Evolutionary conservation across 129 eudicot species (phyloP).

Genomic region (Artemisia argyi): DNA sequence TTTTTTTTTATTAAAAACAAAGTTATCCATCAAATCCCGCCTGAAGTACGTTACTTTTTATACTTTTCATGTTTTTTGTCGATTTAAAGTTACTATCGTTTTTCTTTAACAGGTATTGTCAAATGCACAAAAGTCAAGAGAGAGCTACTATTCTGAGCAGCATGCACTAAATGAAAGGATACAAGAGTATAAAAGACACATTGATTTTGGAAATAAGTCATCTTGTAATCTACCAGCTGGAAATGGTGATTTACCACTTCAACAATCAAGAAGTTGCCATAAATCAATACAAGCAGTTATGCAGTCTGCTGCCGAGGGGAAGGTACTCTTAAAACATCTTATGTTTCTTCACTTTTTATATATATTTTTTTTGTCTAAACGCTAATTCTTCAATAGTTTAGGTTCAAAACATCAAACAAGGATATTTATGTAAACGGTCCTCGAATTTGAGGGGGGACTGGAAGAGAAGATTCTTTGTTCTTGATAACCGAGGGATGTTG

Average conservation of each 20-base stretch:
- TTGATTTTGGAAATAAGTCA: slow-evolving; percentile 57
- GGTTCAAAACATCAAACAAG: slow-evolving; percentile 97
- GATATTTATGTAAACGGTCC: slow-evolving; percentile 89
- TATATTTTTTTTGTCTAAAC: neutral
- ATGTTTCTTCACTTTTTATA: neutral
- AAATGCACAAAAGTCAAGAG: slow-evolving; percentile 66
- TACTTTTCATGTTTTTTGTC: slow-evolving; percentile 7
- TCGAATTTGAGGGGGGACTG: slow-evolving; percentile 94
- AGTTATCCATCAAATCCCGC: too few species aligned
- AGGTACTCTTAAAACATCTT: slow-evolving; percentile 50
- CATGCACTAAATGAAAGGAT: slow-evolving; percentile 74
- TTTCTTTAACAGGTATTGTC: slow-evolving; percentile 56
- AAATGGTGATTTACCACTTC: slow-evolving; percentile 42
- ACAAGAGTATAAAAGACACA: slow-evolving; percentile 71
- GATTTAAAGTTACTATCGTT: neutral
- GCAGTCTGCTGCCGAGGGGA: slow-evolving; percentile 83
- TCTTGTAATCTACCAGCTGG: slow-evolving; percentile 37
- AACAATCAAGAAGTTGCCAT: slow-evolving; percentile 56
- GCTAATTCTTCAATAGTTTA: slow-evolving; percentile 61
- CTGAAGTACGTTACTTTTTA: neutral
- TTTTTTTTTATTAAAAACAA: too few species aligned
- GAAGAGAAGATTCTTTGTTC: slow-evolving; percentile 98
- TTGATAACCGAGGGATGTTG: slow-evolving; percentile 91
- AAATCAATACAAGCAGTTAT: slow-evolving; percentile 83
- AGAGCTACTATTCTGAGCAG: slow-evolving; percentile 66